These are phyloP conservation scores for Penicillium sp. DNA, from an alignment of 2,329 filamentous ascomycete species.

Conservation along the genomic window DNA sequence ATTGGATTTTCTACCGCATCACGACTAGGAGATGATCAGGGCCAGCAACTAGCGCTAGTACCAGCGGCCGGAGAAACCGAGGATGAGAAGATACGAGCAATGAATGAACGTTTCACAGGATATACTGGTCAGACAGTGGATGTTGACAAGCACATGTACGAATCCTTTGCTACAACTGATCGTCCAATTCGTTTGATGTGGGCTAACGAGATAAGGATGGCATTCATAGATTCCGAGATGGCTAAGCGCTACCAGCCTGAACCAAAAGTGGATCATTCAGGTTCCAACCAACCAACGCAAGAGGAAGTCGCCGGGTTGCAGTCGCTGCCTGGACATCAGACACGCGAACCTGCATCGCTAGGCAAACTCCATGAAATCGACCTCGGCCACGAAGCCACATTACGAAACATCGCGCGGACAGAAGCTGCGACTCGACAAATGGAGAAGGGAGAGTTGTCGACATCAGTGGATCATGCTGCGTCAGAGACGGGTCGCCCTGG, in stretches of 20 bases:
- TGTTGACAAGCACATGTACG: constrained; percentile 65
- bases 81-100: constrained; percentile 40
- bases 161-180: constrained; percentile 19
- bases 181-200: constrained; percentile 19
- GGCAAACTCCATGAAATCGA: constrained; percentile 60
- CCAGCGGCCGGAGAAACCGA: constrained; percentile 34
- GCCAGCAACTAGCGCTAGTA: constrained; percentile 28
- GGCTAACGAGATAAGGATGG: constrained; percentile 65
- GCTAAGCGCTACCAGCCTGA: constrained; percentile 51
- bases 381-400: constrained; percentile 49
- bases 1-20: constrained; percentile 47
- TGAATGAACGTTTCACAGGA: constrained; percentile 56
- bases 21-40: constrained; percentile 23
- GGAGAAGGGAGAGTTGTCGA: constrained; percentile 27
- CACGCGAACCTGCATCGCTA: constrained; percentile 52
- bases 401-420: constrained; percentile 47
- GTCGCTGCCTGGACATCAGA: constrained; percentile 28
- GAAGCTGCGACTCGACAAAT: constrained; percentile 47
- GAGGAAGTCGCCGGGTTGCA: constrained; percentile 14
- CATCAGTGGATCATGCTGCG: constrained; percentile 21
- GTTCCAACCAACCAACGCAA: constrained; percentile 6
- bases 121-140: constrained; percentile 60
- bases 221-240: constrained; percentile 66
- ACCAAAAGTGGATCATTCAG: constrained; percentile 17
- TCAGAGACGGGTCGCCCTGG: constrained; percentile 37